These are phyloP conservation scores for Ocimum tenuiflorum DNA, from an alignment of 257 asterid species.

Conservation along the genomic window DNA sequence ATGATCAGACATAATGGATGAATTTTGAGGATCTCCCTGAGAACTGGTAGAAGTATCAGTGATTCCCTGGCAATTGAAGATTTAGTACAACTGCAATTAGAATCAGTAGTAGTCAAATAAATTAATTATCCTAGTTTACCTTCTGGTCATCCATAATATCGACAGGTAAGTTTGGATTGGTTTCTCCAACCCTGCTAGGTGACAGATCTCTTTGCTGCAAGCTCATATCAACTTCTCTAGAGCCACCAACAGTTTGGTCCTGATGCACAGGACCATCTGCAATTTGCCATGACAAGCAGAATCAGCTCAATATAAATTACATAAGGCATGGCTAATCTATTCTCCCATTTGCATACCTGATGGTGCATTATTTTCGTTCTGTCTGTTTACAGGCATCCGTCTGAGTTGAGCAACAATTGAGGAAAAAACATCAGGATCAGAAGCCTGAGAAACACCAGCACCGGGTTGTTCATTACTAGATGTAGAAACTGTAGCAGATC, in stretches of 20 bases:
- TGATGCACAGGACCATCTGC: constrained; percentile 36
- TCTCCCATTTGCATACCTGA: constrained; percentile 30
- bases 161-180: constrained; percentile 1
- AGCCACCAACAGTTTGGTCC: constrained; percentile 29
- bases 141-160: constrained; percentile 16
- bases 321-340: background rate
- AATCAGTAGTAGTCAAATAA: constrained; percentile 8
- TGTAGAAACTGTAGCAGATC: constrained; percentile 31
- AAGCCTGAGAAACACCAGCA: constrained; percentile 29
- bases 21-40: constrained; percentile 17
- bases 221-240: constrained; percentile 25
- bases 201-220: constrained; percentile 14
- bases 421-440: constrained; percentile 28
- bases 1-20: constrained; percentile 18
- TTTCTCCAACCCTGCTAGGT: constrained; percentile 13
- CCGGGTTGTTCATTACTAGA: constrained; percentile 34
- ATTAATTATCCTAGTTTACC: constrained; percentile 20
- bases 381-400: constrained; percentile 26
- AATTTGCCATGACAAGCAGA: constrained; percentile 24
- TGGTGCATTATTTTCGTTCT: constrained; percentile 23
- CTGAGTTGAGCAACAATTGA: constrained; percentile 28
- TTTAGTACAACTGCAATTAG: constrained; percentile 3
- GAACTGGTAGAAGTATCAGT: constrained; percentile 33
- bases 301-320: constrained; percentile 2
- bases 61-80: constrained; percentile 30